These are phyloP conservation scores for Suillus weaverae DNA, from an alignment of 768 basidiomycete species.

Conservation along the genomic window DNA sequence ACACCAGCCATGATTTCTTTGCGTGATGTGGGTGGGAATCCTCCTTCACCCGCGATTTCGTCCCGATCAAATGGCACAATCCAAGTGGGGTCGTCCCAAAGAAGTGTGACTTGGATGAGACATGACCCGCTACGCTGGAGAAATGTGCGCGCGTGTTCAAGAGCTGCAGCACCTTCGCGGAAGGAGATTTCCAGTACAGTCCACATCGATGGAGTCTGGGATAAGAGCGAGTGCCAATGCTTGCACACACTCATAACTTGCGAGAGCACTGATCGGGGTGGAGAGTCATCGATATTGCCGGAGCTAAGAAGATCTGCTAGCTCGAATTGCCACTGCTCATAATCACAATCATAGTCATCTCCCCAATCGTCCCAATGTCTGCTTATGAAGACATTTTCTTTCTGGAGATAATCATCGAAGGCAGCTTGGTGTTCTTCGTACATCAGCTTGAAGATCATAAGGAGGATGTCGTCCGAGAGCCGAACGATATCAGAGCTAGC, in stretches of 20 bases:
- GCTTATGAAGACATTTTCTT: not conserved
- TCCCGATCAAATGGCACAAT: not conserved
- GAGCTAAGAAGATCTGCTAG: not conserved
- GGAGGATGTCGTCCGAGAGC: not conserved
- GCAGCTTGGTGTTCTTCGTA: not conserved
- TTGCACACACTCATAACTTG: not conserved
- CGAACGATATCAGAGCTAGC: not conserved
- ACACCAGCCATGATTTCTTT: not conserved
- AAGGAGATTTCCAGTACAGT: not conserved
- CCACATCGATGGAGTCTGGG: not conserved
- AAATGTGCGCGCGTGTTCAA: not conserved
- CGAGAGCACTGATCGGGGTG: not conserved
- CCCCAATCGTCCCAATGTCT: not conserved
- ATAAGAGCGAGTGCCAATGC: not conserved
- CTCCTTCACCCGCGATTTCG: not conserved
- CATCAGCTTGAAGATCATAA: not conserved
- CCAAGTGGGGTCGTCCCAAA: slow-evolving; percentile 1
- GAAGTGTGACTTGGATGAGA: not conserved
- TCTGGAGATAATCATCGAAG: not conserved
- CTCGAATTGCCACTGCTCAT: not conserved
- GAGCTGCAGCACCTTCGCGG: not conserved
- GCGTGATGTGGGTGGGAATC: not conserved
- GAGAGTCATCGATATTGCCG: not conserved
- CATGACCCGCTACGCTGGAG: not conserved
- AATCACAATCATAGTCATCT: not conserved